A percentile compares a stretch with the other conserved stretches of the same genome.
These are phyloP conservation scores for Phytophthora hibernalis DNA, from an alignment of 352 stramenopile species.

Conservation along the genomic window DNA sequence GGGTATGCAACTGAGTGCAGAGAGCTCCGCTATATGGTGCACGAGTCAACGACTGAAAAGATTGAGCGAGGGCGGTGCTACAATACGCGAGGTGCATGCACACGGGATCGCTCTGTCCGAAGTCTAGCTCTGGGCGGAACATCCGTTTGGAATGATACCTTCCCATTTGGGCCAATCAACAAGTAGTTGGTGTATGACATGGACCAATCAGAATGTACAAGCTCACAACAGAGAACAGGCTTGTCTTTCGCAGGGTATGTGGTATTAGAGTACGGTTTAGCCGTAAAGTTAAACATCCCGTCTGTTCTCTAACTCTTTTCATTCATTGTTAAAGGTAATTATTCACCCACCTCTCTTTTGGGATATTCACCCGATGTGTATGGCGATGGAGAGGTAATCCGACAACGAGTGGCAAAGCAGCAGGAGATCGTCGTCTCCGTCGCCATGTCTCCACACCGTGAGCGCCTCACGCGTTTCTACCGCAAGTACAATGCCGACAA, in stretches of 20 bases:
- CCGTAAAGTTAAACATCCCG: too few species aligned
- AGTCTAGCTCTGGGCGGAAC: conserved; percentile 23
- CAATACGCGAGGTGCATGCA: conserved; percentile 6
- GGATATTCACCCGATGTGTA: too few species aligned
- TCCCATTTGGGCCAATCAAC: conserved; percentile 24
- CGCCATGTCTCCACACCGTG: conserved; percentile 64
- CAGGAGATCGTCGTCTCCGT: conserved; percentile 14
- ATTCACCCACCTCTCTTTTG: too few species aligned
- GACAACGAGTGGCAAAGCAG: conserved; percentile 37
- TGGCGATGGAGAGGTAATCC: not conserved
- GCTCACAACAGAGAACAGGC: not conserved
- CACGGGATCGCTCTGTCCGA: conserved; percentile 5
- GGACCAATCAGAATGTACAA: conserved; percentile 3
- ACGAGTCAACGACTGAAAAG: not conserved
- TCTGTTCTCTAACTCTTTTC: too few species aligned
- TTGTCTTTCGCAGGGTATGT: not conserved
- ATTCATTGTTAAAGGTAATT: too few species aligned
- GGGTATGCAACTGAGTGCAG: not conserved
- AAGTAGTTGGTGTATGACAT: not conserved
- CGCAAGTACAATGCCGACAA: conserved; percentile 88
- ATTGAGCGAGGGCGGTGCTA: conserved; percentile 2
- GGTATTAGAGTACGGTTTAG: not conserved
- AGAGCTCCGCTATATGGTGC: not conserved
- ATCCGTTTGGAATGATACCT: too few species aligned
- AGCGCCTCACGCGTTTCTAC: conserved; percentile 85